phyloP scores from a whole-genome alignment of 176 grass and related monocot species.

The Pontederia paniculata region DNA sequence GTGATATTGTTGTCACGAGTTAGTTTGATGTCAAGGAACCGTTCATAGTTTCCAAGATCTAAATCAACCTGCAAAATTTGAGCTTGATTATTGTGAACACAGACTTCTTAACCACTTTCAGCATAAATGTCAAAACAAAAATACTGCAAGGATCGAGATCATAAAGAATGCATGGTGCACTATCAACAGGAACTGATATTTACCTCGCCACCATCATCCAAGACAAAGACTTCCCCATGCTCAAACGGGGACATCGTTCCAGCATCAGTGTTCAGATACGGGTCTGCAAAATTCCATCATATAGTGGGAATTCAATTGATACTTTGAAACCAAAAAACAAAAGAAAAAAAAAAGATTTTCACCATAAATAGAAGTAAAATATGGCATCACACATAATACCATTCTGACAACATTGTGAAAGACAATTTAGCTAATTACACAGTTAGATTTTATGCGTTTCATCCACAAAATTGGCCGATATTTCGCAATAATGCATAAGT shows the following conservation, averaged over 20 bases:
- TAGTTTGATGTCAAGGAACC: conserved; percentile 93
- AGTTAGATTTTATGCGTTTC: too few species aligned
- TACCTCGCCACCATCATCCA: conserved; percentile 98
- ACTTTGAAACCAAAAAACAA: neutral
- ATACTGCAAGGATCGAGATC: too few species aligned
- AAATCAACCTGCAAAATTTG: conserved; percentile 70
- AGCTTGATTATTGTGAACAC: neutral
- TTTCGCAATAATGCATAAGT: too few species aligned
- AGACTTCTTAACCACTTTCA: too few species aligned
- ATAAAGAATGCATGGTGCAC: too few species aligned
- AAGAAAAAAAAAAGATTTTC: neutral
- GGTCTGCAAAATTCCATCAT: conserved; percentile 3
- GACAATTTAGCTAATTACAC: too few species aligned
- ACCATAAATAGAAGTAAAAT: too few species aligned
- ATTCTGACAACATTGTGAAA: too few species aligned
- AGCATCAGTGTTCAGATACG: conserved; percentile 92
- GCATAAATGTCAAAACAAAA: too few species aligned
- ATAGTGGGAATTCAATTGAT: neutral
- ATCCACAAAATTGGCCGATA: too few species aligned
- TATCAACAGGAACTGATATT: neutral
- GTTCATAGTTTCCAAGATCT: conserved; percentile 97
- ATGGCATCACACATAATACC: too few species aligned
- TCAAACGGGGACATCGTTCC: conserved; percentile 97
- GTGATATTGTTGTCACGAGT: conserved; percentile 96
- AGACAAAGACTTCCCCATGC: conserved; percentile 88